Conservation (phyloP, 2,329 filamentous ascomycete species). For the Camillea tinctor region DNA sequence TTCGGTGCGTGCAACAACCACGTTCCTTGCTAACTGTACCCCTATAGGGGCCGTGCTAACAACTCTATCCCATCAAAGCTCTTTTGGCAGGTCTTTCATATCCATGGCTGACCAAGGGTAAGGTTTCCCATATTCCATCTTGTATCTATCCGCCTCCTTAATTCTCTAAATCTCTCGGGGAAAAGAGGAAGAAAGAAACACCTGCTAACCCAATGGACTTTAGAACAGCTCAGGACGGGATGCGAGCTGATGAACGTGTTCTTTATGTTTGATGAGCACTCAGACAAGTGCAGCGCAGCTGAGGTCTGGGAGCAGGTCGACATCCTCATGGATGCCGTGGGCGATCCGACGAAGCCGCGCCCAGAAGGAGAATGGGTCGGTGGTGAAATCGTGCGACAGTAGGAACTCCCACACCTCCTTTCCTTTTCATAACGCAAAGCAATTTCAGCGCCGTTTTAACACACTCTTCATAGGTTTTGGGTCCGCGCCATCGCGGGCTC, state of each 20-base stretch:
- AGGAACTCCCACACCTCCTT: not conserved
- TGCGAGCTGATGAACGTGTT: constrained; percentile 21
- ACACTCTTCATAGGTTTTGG: constrained; percentile 24
- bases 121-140: not conserved
- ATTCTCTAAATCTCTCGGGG: too few species aligned
- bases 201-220: not conserved
- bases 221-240: constrained; percentile 17
- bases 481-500: constrained; percentile 12
- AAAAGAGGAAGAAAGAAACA: not conserved
- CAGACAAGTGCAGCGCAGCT: constrained; percentile 11
- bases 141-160: too few species aligned
- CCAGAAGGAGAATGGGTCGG: constrained; percentile 16
- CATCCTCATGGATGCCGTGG: constrained; percentile 12
- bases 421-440: too few species aligned
- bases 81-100: not conserved
- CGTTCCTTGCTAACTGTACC: too few species aligned
- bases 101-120: not conserved
- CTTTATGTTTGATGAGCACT: constrained; percentile 22
- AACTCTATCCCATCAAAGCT: not conserved
- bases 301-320: constrained; percentile 13
- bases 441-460: not conserved
- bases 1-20: not conserved
- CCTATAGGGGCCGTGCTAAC: not conserved
- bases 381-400: constrained; percentile 23
- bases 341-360: constrained; percentile 9